These are phyloP conservation scores for Pholiota microspora DNA, from an alignment of 768 basidiomycete species.

Conservation along the genomic window DNA sequence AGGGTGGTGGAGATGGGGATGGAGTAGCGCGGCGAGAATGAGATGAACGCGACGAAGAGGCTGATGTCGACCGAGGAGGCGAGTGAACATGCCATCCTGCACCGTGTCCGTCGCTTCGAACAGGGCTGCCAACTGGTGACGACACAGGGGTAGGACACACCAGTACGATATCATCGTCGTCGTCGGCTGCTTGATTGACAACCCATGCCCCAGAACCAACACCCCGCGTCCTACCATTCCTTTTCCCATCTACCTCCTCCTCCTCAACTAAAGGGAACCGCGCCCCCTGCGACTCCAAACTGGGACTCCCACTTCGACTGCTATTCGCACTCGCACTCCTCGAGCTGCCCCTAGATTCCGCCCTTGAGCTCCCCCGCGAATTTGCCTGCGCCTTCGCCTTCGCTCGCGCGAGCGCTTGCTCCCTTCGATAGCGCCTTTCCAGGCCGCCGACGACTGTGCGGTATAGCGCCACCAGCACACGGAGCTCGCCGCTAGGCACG, in stretches of 20 bases:
- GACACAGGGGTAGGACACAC: not conserved
- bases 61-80: not conserved
- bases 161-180: not conserved
- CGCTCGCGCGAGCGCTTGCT: not conserved
- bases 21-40: too few relatives aligned
- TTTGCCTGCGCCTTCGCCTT: not conserved
- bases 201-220: too few relatives aligned
- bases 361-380: too few relatives aligned
- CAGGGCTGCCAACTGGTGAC: not conserved
- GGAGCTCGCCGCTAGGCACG: conserved; percentile 20
- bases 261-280: conserved; percentile 24
- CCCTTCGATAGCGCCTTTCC: conserved; percentile 15
- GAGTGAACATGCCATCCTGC: not conserved
- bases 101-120: too few relatives aligned
- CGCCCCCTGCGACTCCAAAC: conserved; percentile 3
- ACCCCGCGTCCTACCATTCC: too few relatives aligned
- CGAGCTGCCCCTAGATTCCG: too few relatives aligned
- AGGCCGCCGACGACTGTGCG: conserved; percentile 22
- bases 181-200: not conserved
- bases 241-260: not conserved
- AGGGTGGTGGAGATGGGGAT: not conserved
- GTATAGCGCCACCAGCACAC: conserved; percentile 21
- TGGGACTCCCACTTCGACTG: not conserved
- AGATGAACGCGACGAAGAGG: too few relatives aligned
- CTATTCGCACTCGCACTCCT: not conserved